These are phyloP conservation scores for Yamadazyma jaroonii DNA, from an alignment of 1,139 yeast genomes.

Conservation along the genomic window DNA sequence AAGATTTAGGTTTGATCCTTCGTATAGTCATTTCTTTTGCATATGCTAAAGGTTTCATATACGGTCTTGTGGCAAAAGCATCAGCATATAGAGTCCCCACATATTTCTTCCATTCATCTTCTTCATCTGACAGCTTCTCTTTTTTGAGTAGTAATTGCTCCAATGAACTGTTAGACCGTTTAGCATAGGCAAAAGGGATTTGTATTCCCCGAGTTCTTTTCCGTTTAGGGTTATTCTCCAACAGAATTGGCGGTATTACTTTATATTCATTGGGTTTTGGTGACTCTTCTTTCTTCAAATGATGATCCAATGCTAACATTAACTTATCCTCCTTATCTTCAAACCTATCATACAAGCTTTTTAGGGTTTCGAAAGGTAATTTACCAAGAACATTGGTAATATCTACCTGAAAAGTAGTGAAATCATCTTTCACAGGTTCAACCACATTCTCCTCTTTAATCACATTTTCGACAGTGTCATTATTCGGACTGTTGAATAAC, in stretches of 20 bases:
- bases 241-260: constrained; percentile 15
- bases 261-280: constrained; percentile 2
- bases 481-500: not conserved
- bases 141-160: constrained; percentile 6
- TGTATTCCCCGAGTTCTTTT: constrained; percentile 14
- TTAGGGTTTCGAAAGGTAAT: constrained; percentile 15
- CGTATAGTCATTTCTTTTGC: constrained; percentile 46
- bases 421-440: not conserved
- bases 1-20: constrained; percentile 28
- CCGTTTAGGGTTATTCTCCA: constrained; percentile 10
- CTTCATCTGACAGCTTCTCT: constrained; percentile 13
- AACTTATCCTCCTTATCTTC: constrained; percentile 21
- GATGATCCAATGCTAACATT: constrained; percentile 28
- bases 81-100: constrained; percentile 72
- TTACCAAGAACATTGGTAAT: constrained; percentile 19
- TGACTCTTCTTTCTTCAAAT: constrained; percentile 17
- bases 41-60: constrained; percentile 48
- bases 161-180: constrained; percentile 7
- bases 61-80: constrained; percentile 85
- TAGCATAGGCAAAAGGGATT: constrained; percentile 12
- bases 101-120: constrained; percentile 31
- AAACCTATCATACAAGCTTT: constrained; percentile 22
- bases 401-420: constrained; percentile 2
- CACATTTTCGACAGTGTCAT: not conserved
- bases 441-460: not conserved